Percentiles rank a stretch among this genome's conserved stretches.
Evolutionary conservation across 1,284 basidiomycete species (phyloP).

Genomic region (Takashimella tepidaria): DNA sequence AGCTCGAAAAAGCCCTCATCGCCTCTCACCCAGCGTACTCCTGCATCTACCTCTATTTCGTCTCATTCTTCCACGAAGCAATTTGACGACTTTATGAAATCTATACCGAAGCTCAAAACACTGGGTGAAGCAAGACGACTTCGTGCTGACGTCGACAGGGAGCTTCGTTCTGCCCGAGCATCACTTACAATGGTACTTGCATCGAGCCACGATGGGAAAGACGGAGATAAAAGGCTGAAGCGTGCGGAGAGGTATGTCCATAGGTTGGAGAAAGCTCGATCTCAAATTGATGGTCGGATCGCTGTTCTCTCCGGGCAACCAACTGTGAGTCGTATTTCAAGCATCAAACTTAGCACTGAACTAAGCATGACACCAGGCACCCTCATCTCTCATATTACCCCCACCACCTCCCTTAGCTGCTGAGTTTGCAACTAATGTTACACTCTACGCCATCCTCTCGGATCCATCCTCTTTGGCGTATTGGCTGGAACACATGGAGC

Average conservation of each 20-base stretch:
- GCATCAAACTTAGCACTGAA: not conserved
- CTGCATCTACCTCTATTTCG: conserved; percentile 24
- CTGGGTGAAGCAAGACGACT: conserved; percentile 81
- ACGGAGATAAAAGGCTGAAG: conserved; percentile 8
- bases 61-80: conserved; percentile 54
- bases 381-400: not conserved
- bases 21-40: conserved; percentile 7
- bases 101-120: conserved; percentile 73
- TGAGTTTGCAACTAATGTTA: conserved; percentile 3
- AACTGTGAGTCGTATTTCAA: not conserved
- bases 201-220: conserved; percentile 4
- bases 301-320: conserved; percentile 60
- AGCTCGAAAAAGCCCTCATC: conserved; percentile 5
- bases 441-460: conserved; percentile 60
- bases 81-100: conserved; percentile 82
- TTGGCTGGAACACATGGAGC: conserved; percentile 97
- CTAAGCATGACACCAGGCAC: not conserved
- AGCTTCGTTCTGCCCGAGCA: conserved; percentile 71
- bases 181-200: conserved; percentile 12
- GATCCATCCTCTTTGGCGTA: conserved; percentile 87
- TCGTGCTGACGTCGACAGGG: conserved; percentile 81
- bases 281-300: conserved; percentile 79
- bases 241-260: conserved; percentile 70
- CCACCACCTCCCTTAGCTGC: not conserved
- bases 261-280: conserved; percentile 78